Base-by-base conservation (phyloP, 2,329 filamentous ascomycete species). In the Calycina herbarum region DNA sequence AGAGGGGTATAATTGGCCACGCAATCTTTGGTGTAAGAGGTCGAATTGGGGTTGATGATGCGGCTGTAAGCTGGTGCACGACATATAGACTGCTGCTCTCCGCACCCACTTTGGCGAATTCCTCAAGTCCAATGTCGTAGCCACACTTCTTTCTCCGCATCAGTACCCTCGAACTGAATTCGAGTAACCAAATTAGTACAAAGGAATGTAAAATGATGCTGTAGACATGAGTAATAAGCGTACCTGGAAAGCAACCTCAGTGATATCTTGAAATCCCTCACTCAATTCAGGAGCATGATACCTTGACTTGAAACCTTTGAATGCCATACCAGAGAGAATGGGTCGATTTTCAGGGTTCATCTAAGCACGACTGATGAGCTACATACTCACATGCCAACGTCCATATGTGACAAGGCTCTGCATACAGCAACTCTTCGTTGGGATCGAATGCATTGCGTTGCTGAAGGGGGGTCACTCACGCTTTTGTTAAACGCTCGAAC, bases 251-350 rank as follows among this genome's bases (percentile, higher is more conserved):
- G 90, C 85, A 0, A 96, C 80, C 63, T 87, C 85, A 0, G 86
- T 82, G 42, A 99, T 86, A 70, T 97, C 92, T 69, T 90, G 81
- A 73, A 97, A 97, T 0, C 94, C 94, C 78, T 99, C 95, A 13
- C 85, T 83, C 1, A 85, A 66, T 48, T 83, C 84, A 0, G 94
- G 95, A 70, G 89, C 84, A 69, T 87, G 87, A 78, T 92, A 95
- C 62, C 92, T 85, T 8, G 88, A 86, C 17, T 82, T 80, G 74
- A 93, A 99, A 13, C 88, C 85, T 29, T 83, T 87, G 76, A 97
- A 98, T 0, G 95, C 94, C 68, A 95, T 82, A 57, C 85, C 86
- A 0, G 94, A 94, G 5, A 99, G 82, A 1, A 86, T 83, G 0
- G 83, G 80, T 68, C 95, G 85, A 29, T 86, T 85, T 77, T 98